phyloP scores from a whole-genome alignment of 495 filamentous ascomycete genomes.

The Penicillium cosmopolitanum region DNA sequence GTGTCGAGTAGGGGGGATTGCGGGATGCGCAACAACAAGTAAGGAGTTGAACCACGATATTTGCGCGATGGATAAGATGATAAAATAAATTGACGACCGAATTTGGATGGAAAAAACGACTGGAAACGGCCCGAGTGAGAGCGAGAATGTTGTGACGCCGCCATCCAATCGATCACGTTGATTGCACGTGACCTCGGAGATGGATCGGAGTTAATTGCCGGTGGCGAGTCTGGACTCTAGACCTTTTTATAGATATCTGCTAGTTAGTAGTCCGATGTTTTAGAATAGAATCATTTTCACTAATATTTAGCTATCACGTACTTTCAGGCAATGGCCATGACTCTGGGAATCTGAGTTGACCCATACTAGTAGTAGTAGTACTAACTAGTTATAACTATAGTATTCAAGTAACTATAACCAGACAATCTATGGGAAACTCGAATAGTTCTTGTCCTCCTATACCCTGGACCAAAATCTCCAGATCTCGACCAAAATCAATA shows the following conservation, averaged over 20 bases:
- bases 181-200: constrained; percentile 41
- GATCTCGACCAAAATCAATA: too few relatives aligned
- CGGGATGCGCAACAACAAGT: constrained; percentile 30
- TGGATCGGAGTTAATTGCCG: constrained; percentile 22
- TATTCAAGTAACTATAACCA: too few relatives aligned
- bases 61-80: constrained; percentile 11
- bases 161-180: constrained; percentile 21
- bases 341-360: too few relatives aligned
- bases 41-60: constrained; percentile 5
- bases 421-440: too few relatives aligned
- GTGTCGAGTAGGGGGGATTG: constrained; percentile 29
- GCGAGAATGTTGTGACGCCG: constrained; percentile 31
- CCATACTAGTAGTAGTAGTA: too few relatives aligned
- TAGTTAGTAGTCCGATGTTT: too few relatives aligned
- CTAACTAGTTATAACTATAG: too few relatives aligned
- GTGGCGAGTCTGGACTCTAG: constrained; percentile 9
- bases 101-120: constrained; percentile 1
- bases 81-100: constrained; percentile 11
- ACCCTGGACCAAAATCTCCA: too few relatives aligned
- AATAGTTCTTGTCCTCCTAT: too few relatives aligned
- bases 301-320: too few relatives aligned
- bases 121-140: constrained; percentile 11
- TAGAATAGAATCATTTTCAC: too few relatives aligned
- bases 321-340: too few relatives aligned
- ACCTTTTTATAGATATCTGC: neutral